phyloP scores from a whole-genome alignment of 1,284 basidiomycete species.

The Apiotrichum akiyoshidainum region DNA sequence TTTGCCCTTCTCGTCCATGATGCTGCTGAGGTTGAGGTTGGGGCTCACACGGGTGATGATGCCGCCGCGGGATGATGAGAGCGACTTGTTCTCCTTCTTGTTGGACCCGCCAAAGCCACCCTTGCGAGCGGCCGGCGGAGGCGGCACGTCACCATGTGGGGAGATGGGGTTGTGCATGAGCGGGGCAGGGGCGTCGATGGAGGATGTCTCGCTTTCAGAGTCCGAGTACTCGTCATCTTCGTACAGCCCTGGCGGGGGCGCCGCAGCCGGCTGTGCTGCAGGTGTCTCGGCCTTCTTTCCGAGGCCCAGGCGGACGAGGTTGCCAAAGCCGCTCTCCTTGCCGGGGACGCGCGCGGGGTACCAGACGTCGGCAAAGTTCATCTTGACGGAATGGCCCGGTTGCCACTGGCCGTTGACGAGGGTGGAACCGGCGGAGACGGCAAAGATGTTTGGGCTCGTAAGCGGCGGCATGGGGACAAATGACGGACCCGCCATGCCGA shows the following conservation, averaged over 20 bases:
- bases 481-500: constrained; percentile 17
- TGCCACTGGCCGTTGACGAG: constrained; percentile 45
- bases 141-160: constrained; percentile 2
- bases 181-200: constrained; percentile 7
- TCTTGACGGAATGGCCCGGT: constrained; percentile 32
- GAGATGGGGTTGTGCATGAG: constrained; percentile 6
- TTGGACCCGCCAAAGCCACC: constrained; percentile 6
- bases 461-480: constrained; percentile 19
- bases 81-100: constrained; percentile 15
- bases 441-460: constrained; percentile 19
- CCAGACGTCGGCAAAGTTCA: constrained; percentile 42
- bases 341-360: constrained; percentile 36
- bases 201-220: constrained; percentile 11
- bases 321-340: constrained; percentile 36
- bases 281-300: constrained; percentile 16
- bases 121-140: constrained; percentile 9
- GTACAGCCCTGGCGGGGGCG: constrained; percentile 10
- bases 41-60: constrained; percentile 25
- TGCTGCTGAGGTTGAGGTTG: constrained; percentile 61
- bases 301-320: constrained; percentile 21
- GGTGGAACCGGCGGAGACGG: constrained; percentile 33
- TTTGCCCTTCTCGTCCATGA: constrained; percentile 63
- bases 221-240: constrained; percentile 22
- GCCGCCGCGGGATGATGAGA: constrained; percentile 15
- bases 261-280: neutral